Percentiles rank a stretch among this genome's conserved stretches.
Conservation (phyloP, 148 eudicot genomes). For the Agrostemma githago region DNA sequence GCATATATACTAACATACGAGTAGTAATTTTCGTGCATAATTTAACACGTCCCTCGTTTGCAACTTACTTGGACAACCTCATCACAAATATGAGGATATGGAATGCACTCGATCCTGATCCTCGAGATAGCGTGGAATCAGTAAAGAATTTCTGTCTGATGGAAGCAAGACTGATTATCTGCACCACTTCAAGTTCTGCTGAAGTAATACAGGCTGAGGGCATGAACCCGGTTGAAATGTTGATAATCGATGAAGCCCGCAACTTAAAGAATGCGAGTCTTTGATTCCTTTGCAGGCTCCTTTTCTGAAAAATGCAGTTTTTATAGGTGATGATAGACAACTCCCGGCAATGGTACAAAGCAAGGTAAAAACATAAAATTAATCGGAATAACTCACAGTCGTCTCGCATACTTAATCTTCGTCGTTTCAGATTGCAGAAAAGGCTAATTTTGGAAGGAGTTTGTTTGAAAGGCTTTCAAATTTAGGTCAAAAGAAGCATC, state of each 20-base stretch:
- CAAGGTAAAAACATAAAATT: conserved; percentile 22
- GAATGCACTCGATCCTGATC: conserved; percentile 40
- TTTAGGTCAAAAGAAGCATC: conserved; percentile 40
- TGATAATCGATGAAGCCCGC: no score
- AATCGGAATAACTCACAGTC: no score
- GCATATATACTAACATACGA: no score
- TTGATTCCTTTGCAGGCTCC: conserved; percentile 13
- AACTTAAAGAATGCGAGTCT: no score
- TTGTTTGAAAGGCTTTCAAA: conserved; percentile 44
- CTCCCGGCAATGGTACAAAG: conserved; percentile 52
- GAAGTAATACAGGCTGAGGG: conserved; percentile 30
- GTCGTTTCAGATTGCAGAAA: conserved; percentile 25
- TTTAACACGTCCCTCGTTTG: background rate
- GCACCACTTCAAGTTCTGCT: conserved; percentile 56
- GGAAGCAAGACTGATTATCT: conserved; percentile 43
- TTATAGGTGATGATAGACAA: conserved; percentile 60
- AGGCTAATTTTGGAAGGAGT: conserved; percentile 51
- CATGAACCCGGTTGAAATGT: background rate
- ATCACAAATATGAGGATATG: conserved; percentile 43
- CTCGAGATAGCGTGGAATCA: background rate
- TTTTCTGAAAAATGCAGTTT: conserved; percentile 38
- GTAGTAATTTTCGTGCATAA: no score
- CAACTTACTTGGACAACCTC: conserved; percentile 37
- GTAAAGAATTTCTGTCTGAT: conserved; percentile 39
- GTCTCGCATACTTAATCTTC: no score